Evolutionary conservation across 768 basidiomycete genomes (phyloP), one percentile per base, ranked within the genome.

Genomic region (Dioszegia hungarica): DNA sequence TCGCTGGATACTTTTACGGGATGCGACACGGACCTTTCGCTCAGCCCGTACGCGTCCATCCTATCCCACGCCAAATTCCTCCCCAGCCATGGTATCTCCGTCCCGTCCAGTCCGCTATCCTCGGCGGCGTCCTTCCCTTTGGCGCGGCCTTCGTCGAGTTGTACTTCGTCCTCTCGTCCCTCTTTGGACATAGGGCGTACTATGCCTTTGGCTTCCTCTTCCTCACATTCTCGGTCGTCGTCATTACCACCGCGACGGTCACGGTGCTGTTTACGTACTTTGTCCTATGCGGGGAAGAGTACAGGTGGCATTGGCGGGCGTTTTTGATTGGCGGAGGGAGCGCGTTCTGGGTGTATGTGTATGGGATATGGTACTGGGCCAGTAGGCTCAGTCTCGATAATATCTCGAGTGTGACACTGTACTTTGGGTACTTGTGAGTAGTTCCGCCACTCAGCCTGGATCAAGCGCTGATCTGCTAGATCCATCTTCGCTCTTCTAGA

Each of bases 201-300:
- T 97, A 95, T 74, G 94, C 94, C 11, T 97, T 97, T 72, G 94
- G 94, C 15, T 97, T 97, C 79, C 77, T 97, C 40, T 88, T 90
- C 25, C 78, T 97, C 52, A 93, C 91, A 0, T 87, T 87, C 48
- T 81, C 82, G 14, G 84, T 97, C 27, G 88, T 92, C 25, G 81
- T 82, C 46, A 78, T 97, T 28, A 95, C 91, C 15, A 87, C 90
- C 0, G 93, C 91, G 3, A 94, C 93, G 0, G 88, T 92, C 37
- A 84, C 89, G 4, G 89, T 97, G 61, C 80, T 79, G 15, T 72
- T 77, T 55, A 62, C 62, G 24, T 79, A 98, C 77, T 95, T 97
- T 77, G 80, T 84, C 49, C 81, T 98, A 15, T 97, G 93, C 61
- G 88, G 90, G 5, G 94, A 97, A 75, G 92, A 98, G 67, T 97